These are phyloP conservation scores for Neoboletus brunneissimus DNA, from an alignment of 768 basidiomycete species.

Conservation along the genomic window DNA sequence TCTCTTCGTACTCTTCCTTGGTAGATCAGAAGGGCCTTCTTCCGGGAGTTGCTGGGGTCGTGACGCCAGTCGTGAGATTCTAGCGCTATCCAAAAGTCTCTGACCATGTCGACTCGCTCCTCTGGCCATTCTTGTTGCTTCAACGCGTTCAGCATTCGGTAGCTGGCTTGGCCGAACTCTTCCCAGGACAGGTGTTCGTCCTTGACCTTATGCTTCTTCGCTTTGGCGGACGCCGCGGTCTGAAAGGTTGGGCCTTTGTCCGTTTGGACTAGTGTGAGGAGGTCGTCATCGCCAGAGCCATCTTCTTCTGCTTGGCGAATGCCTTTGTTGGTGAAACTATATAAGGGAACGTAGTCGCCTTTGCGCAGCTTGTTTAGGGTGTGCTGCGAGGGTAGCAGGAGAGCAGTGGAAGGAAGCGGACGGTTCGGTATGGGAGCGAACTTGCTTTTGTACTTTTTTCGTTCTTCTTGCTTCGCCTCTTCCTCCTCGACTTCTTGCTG, in stretches of 20 bases:
- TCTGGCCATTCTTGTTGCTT: not conserved
- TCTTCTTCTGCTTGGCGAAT: not conserved
- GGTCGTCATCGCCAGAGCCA: fast-evolving
- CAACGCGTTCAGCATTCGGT: not conserved
- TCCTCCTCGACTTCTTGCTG: not conserved
- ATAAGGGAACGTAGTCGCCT: fast-evolving
- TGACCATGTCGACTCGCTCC: not conserved
- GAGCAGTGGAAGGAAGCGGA: fast-evolving
- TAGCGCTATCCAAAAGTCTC: not conserved
- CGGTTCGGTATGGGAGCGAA: fast-evolving
- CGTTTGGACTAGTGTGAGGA: not conserved
- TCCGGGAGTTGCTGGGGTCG: not conserved
- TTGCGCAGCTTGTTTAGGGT: not conserved
- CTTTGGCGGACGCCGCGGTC: fast-evolving
- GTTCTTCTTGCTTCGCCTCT: not conserved
- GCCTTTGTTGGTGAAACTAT: not conserved
- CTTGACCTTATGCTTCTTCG: not conserved
- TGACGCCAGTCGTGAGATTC: not conserved
- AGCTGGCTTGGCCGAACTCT: not conserved
- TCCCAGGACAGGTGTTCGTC: not conserved
- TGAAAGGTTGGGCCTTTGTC: not conserved
- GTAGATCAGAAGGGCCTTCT: not conserved
- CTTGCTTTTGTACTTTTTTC: not conserved
- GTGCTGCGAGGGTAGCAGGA: fast-evolving
- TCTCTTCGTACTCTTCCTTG: not conserved